A percentile compares a stretch with the other conserved stretches of the same genome.
These are phyloP conservation scores for Astrothelium macrocarpum DNA, from an alignment of 495 filamentous ascomycete species.

Conservation along the genomic window DNA sequence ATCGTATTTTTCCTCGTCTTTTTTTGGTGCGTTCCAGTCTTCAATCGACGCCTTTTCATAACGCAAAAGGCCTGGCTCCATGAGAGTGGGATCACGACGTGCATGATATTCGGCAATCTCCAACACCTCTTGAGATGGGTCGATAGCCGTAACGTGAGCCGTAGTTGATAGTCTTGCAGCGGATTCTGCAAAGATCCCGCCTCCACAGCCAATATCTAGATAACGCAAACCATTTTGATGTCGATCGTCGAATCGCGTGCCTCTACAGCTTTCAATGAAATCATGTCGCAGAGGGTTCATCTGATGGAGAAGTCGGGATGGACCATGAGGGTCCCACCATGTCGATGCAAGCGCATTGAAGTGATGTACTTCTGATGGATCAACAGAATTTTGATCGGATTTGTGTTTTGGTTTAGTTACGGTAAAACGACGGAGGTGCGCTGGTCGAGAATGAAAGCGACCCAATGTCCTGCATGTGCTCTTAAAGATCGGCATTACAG, in stretches of 20 bases:
- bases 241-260: constrained; percentile 16
- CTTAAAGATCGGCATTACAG: background rate
- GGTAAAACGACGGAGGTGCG: constrained; percentile 1
- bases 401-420: background rate
- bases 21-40: constrained; percentile 40
- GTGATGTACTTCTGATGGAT: constrained; percentile 78
- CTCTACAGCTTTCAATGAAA: constrained; percentile 69
- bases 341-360: constrained; percentile 85
- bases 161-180: constrained; percentile 68
- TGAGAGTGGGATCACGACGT: constrained; percentile 51
- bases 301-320: constrained; percentile 83
- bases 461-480: background rate
- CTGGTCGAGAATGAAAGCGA: background rate
- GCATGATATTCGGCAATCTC: constrained; percentile 68
- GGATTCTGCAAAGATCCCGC: constrained; percentile 90
- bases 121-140: constrained; percentile 72
- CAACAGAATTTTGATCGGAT: constrained; percentile 37
- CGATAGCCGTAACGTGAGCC: constrained; percentile 65
- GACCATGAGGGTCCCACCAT: constrained; percentile 97
- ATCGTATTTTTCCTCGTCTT: constrained; percentile 43
- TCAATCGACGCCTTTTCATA: constrained; percentile 71
- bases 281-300: constrained; percentile 97
- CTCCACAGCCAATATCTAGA: constrained; percentile 92
- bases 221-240: constrained; percentile 45
- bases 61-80: constrained; percentile 45